Base-by-base conservation (phyloP, 176 grass and related monocot species). In the Rhynchospora tenuis region DNA sequence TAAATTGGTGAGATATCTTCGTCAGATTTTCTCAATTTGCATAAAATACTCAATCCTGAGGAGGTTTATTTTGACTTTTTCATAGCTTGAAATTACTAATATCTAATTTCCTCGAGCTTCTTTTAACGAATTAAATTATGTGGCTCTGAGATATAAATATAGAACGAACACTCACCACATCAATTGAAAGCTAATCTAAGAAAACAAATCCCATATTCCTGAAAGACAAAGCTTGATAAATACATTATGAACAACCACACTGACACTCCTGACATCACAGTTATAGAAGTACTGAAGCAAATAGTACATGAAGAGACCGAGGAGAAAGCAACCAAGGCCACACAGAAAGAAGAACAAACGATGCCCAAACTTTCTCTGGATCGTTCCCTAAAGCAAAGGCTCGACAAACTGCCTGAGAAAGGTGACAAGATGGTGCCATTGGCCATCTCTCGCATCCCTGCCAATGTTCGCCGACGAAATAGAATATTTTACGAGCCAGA, bases 401-500 rank as follows among this genome's bases (percentile, higher is more conserved):
- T 80, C 17, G 9, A 60, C 19, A 54, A 80, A 5, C 43, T 80
- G 52, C 76, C 76, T 4, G 76, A 60, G 15, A 80, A 80, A 80
- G 76, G 43, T 12, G 76, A 80, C 16, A 43, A 58, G 76, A 33
- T 9, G 3, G 76, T 33, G 47, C 54, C 74, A 8, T 33, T 79
- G 9, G 31, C 31, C 51, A 60, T 80, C 6, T 80, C 43, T 11
- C 76, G 76, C 54, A 44, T 80, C 24, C 76, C 76, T 0, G 76
- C 15, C 13, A 33, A 43, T 42, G 59, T 80, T 44, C 28, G 51
- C n/a, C 54, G 38, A 31, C 20, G 26, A 42, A 27, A 42, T 54
- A 80, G 38, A 60, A 60, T 58, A 15, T 80, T 80, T 59, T 80
- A 60, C 1, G 76, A 80, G 51, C 76, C 76, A 42, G 19, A 60